These are phyloP conservation scores for Funneliformis mosseae DNA, from an alignment of 192 early-diverging fungal genomes.

Conservation along the genomic window DNA sequence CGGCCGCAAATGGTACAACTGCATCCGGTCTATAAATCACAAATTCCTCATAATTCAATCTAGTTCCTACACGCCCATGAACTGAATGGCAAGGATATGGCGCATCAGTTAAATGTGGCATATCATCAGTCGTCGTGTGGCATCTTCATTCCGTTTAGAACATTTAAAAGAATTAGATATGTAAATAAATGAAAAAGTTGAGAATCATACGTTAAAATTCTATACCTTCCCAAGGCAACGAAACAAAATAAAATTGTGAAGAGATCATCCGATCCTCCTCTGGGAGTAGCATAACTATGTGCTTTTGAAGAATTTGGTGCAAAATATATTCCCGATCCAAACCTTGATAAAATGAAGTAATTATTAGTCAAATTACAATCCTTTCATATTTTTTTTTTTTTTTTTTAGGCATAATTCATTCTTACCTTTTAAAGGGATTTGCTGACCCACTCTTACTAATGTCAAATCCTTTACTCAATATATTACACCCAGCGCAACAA, in stretches of 20 bases:
- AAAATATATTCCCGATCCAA: slow-evolving; percentile 35
- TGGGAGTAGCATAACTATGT: slow-evolving; percentile 32
- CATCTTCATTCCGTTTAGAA: neutral
- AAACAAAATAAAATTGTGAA: slow-evolving; percentile 35
- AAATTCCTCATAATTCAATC: slow-evolving; percentile 36
- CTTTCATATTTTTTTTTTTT: too few species aligned
- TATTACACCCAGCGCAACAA: slow-evolving; percentile 34
- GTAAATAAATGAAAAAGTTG: neutral
- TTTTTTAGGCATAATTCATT: too few species aligned
- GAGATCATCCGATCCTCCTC: neutral
- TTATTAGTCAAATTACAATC: too few species aligned
- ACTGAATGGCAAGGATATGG: slow-evolving; percentile 35
- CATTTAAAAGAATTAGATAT: neutral
- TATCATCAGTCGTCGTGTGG: slow-evolving; percentile 27
- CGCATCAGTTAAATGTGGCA: slow-evolving; percentile 25
- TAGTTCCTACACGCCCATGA: slow-evolving; percentile 20
- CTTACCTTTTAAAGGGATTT: slow-evolving; percentile 28
- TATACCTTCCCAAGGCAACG: slow-evolving; percentile 35
- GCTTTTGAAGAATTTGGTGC: slow-evolving; percentile 38
- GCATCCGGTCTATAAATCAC: slow-evolving; percentile 35
- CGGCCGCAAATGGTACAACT: slow-evolving; percentile 33
- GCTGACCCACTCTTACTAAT: slow-evolving; percentile 30
- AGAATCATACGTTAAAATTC: neutral
- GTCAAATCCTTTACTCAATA: slow-evolving; percentile 33
- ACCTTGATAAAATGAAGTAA: too few species aligned